Conservation (phyloP, 179 eudicot species). For the Silene coronaria region DNA sequence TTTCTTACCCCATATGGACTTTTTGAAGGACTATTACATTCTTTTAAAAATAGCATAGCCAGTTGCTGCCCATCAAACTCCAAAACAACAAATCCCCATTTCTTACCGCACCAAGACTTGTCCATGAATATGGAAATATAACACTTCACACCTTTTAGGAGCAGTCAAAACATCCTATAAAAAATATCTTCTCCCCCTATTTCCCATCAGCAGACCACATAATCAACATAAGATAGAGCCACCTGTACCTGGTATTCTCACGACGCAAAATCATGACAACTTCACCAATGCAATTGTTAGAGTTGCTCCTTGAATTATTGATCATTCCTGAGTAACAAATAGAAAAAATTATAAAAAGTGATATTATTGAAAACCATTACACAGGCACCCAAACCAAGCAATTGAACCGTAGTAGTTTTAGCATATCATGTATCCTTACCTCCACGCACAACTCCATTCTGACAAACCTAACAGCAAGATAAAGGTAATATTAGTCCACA, state of each 20-base stretch:
- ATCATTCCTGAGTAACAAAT: conserved; percentile 26
- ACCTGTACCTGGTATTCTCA: conserved; percentile 41
- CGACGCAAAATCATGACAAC: conserved; percentile 45
- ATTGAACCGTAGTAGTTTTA: neutral
- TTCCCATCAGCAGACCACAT: neutral
- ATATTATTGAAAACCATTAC: conserved; percentile 6
- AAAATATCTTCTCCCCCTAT: neutral
- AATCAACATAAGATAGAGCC: neutral
- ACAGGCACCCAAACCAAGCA: neutral
- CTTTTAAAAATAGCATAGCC: too few relatives aligned
- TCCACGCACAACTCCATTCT: conserved; percentile 44
- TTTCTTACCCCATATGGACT: too few relatives aligned
- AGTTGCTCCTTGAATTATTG: conserved; percentile 30
- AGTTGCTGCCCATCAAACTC: too few relatives aligned
- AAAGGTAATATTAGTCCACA: conserved; percentile 31
- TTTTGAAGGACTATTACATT: too few relatives aligned
- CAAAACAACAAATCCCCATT: too few relatives aligned
- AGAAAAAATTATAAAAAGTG: neutral
- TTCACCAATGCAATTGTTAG: conserved; percentile 70
- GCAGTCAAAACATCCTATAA: neutral
- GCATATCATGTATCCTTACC: conserved; percentile 37
- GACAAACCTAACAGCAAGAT: conserved; percentile 37
- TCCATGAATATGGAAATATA: too few relatives aligned
- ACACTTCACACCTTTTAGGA: too few relatives aligned
- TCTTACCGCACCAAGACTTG: too few relatives aligned